Evolutionary conservation across 2,329 filamentous ascomycete species (phyloP).

Genomic region (Penicillium psychrosexuale): DNA sequence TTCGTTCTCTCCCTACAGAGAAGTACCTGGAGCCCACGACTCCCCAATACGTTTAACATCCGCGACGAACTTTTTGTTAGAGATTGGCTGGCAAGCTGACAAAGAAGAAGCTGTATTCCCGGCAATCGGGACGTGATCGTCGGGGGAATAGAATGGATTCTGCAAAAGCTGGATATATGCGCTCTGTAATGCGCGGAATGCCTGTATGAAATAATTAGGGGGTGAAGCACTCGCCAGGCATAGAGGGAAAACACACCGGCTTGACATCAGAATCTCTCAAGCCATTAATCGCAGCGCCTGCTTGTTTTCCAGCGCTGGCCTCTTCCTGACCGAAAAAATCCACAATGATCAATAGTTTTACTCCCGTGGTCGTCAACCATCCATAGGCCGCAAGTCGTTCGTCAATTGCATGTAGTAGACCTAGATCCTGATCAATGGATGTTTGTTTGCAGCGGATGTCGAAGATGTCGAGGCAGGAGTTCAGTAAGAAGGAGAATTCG

Average conservation of each 20-base stretch:
- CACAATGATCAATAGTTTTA: constrained; percentile 85
- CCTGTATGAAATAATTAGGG: constrained; percentile 44
- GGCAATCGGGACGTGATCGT: constrained; percentile 67
- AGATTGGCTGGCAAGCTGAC: constrained; percentile 63
- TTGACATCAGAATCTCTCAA: constrained; percentile 84
- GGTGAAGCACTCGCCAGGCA: neutral
- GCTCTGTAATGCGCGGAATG: constrained; percentile 88
- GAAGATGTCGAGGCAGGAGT: constrained; percentile 89
- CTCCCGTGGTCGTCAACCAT: constrained; percentile 92
- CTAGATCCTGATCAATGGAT: constrained; percentile 76
- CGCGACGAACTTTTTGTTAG: constrained; percentile 72
- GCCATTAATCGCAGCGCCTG: constrained; percentile 54
- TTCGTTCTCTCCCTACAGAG: constrained; percentile 57
- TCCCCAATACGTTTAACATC: constrained; percentile 86
- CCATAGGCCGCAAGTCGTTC: constrained; percentile 92
- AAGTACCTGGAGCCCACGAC: constrained; percentile 71
- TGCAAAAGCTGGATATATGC: constrained; percentile 85
- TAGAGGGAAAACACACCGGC: constrained; percentile 54
- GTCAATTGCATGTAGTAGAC: constrained; percentile 87
- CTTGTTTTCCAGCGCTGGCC: constrained; percentile 30
- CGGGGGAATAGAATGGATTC: constrained; percentile 92
- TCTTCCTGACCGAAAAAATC: constrained; percentile 76
- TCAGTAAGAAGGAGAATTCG: constrained; percentile 88
- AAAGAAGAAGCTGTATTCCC: constrained; percentile 43
- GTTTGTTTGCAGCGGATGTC: constrained; percentile 75